phyloP scores from a whole-genome alignment of 2,329 filamentous ascomycete species.

The Fusarium camptoceras region DNA sequence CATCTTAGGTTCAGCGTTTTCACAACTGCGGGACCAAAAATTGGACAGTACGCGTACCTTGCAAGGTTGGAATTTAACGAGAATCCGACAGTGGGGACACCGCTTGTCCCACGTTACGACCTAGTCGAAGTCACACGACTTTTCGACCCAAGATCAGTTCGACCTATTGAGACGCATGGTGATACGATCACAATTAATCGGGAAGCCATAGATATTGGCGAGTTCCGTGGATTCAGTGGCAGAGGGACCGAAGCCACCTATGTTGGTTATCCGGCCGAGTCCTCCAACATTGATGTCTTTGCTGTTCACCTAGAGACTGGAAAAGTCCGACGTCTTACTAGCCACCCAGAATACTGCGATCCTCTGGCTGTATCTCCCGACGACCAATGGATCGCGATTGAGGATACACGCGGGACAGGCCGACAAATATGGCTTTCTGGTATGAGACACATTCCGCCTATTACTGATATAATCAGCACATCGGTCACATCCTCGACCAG shows the following conservation, averaged over 20 bases:
- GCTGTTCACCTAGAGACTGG: constrained; percentile 56
- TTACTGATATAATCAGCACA: constrained; percentile 52
- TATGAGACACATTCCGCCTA: constrained; percentile 56
- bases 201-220: constrained; percentile 49
- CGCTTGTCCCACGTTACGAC: constrained; percentile 53
- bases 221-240: constrained; percentile 59
- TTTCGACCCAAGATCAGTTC: constrained; percentile 32
- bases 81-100: constrained; percentile 46
- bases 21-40: constrained; percentile 7
- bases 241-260: constrained; percentile 56
- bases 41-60: constrained; percentile 51
- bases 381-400: constrained; percentile 55
- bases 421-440: constrained; percentile 56
- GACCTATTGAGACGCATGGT: not conserved
- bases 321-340: constrained; percentile 55
- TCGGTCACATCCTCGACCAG: constrained; percentile 54
- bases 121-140: constrained; percentile 54
- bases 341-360: constrained; percentile 58
- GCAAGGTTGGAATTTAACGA: constrained; percentile 56
- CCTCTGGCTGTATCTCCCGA: constrained; percentile 57
- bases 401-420: constrained; percentile 56
- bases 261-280: constrained; percentile 55
- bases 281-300: constrained; percentile 59
- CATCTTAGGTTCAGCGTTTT: constrained; percentile 59
- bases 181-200: not conserved